A percentile compares a stretch with the other conserved stretches of the same genome.
phyloP scores from a whole-genome alignment of 2,329 filamentous ascomycete genomes.

The Fusarium sublunatum region DNA sequence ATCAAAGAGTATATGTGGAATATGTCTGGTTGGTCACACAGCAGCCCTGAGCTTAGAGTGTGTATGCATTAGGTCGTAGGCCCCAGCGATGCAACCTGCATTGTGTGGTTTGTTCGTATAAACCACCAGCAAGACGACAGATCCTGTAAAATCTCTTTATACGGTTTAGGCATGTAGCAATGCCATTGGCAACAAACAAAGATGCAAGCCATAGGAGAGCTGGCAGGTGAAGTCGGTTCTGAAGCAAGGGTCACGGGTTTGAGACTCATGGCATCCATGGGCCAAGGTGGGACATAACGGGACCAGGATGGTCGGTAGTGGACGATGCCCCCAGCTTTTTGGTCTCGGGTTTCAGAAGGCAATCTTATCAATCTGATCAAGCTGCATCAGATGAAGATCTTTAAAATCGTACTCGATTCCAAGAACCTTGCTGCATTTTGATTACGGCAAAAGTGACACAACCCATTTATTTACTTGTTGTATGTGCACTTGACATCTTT shows the following conservation, averaged over 20 bases:
- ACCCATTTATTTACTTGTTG: not conserved
- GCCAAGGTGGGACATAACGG: conserved; percentile 26
- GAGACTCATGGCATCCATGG: conserved; percentile 17
- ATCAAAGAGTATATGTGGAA: not conserved
- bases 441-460: not conserved
- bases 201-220: not conserved
- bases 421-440: not conserved
- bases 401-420: conserved; percentile 7
- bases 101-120: too few species aligned
- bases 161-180: not conserved
- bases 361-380: conserved; percentile 49
- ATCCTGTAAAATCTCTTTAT: not conserved
- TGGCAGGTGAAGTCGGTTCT: not conserved
- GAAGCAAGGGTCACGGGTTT: conserved; percentile 7
- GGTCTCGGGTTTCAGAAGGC: conserved; percentile 16
- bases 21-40: not conserved
- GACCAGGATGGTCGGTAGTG: conserved; percentile 24
- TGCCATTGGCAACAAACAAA: not conserved
- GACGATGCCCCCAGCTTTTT: conserved; percentile 30
- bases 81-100: not conserved
- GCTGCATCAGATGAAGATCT: conserved; percentile 42
- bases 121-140: not conserved
- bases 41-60: not conserved
- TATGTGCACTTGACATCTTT: not conserved
- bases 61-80: not conserved